These are phyloP conservation scores for Amylocarpus encephaloides DNA, from an alignment of 2,329 filamentous ascomycete genomes.

Conservation along the genomic window DNA sequence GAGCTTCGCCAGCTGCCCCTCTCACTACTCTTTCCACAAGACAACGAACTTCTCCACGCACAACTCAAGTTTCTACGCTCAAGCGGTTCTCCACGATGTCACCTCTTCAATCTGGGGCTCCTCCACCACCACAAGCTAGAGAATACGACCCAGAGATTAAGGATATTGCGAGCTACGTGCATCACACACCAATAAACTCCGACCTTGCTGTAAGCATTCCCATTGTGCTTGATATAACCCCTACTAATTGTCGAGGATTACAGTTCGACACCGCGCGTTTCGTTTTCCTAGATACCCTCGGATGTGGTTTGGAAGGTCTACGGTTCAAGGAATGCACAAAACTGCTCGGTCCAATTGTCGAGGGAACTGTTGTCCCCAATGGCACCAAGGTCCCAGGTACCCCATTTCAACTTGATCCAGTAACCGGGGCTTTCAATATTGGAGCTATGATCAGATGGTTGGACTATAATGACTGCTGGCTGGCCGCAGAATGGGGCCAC, in stretches of 20 bases:
- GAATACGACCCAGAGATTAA: slow-evolving; percentile 88
- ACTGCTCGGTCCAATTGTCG: slow-evolving; percentile 84
- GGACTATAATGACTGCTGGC: slow-evolving; percentile 99
- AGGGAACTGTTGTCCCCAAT: slow-evolving; percentile 85
- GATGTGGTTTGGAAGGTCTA: slow-evolving; percentile 92
- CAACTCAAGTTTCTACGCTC: slow-evolving; percentile 9
- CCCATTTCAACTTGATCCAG: slow-evolving; percentile 86
- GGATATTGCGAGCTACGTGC: slow-evolving; percentile 92
- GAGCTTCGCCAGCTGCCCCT: slow-evolving; percentile 24
- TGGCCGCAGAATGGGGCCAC: slow-evolving; percentile 97
- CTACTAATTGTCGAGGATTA: slow-evolving; percentile 15
- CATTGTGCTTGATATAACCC: slow-evolving; percentile 1
- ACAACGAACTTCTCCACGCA: slow-evolving; percentile 19
- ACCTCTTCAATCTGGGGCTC: slow-evolving; percentile 36
- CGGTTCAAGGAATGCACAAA: slow-evolving; percentile 95
- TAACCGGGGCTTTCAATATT: slow-evolving; percentile 97
- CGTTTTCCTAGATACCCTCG: slow-evolving; percentile 94
- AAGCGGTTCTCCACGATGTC: slow-evolving; percentile 34
- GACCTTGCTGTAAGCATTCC: slow-evolving; percentile 73
- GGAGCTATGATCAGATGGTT: slow-evolving; percentile 98
- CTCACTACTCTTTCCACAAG: slow-evolving; percentile 14
- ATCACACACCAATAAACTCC: slow-evolving; percentile 84
- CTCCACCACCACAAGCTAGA: slow-evolving; percentile 44
- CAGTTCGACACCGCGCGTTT: slow-evolving; percentile 94
- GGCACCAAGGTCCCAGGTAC: slow-evolving; percentile 89